Evolutionary conservation across 208 protist genomes (phyloP), one percentile per base, ranked within the genome.

Genomic region (Porcisia deanei): DNA sequence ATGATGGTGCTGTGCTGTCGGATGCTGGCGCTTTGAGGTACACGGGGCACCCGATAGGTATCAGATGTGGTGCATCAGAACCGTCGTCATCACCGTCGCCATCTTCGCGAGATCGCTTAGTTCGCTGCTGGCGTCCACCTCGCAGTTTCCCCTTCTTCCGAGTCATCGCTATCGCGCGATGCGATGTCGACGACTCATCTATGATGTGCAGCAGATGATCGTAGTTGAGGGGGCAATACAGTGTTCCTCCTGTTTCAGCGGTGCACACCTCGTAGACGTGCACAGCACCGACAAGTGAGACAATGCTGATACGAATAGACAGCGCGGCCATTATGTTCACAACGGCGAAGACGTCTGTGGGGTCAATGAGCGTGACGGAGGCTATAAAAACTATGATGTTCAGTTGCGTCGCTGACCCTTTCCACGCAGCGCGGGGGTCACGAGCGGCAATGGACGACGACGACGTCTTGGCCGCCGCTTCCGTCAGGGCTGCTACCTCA

Each of bases 311-410:
- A 60, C 75, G 76, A 25, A 96, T 77, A 55, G 73, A 72, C 53
- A 90, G 66, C 59, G 72, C 79, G 25, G 83, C 78, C 66, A 95
- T 64, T 20, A 83, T 77, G 41, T 82, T 77, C 25, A 94, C 55
- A n/a, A 94, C 88, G n/a, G 54, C 67, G 71, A 92, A 89, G 7
- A 96, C 88, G 75, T 96, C 90, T 34, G 83, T 81, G 25, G 90
- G 89, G 78, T 96, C 92, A 63, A 96, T 90, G 12, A 94, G 69
- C 39, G 92, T 95, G 14, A 96, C 89, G 41, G 92, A 89, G 41
- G 92, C 90, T 16, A 89, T 88, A 25, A 95, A 39, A 18, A 96
- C 66, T 71, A 94, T 47, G 41, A 96, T 76, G 70, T 81, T 90
- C 37, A 91, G 84, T 68, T 79, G 84, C 65, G 82, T 73, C 45